These are phyloP conservation scores for Barnettozyma botsteinii DNA, from an alignment of 805 yeast species.

Conservation along the genomic window DNA sequence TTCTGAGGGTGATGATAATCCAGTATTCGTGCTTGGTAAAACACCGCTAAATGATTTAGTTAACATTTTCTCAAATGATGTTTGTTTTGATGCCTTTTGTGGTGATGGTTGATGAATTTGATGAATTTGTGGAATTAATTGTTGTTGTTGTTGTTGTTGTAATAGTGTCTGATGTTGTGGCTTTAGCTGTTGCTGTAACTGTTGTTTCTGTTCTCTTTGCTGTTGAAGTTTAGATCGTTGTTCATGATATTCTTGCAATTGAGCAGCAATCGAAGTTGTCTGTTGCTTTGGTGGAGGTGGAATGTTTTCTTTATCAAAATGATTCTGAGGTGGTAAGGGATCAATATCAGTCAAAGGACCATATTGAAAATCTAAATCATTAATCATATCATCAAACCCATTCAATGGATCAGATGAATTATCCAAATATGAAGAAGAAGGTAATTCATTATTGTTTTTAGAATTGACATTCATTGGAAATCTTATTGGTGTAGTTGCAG, in stretches of 20 bases:
- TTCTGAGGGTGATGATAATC: constrained; percentile 19
- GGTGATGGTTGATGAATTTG: constrained; percentile 3
- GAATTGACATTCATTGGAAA: background rate
- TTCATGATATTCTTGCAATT: constrained; percentile 17
- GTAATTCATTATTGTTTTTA: constrained; percentile 1
- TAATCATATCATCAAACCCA: constrained; percentile 31
- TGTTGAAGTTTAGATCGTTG: constrained; percentile 4
- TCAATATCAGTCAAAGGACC: constrained; percentile 28
- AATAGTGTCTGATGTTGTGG: no score
- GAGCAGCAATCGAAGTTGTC: constrained; percentile 20
- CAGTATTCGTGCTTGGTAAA: constrained; percentile 13
- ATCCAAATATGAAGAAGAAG: constrained; percentile 12
- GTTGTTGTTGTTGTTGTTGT: background rate
- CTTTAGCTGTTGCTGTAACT: background rate
- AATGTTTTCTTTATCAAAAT: constrained; percentile 31
- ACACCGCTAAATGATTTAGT: constrained; percentile 34
- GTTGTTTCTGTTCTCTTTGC: background rate
- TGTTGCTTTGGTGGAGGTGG: constrained; percentile 27
- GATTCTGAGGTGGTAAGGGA: constrained; percentile 22
- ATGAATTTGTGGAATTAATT: background rate
- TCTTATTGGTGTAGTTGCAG: constrained; percentile 16
- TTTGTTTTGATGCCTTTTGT: constrained; percentile 23
- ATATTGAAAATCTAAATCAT: constrained; percentile 26
- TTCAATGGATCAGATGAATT: constrained; percentile 30
- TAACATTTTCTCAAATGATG: constrained; percentile 33